These are phyloP conservation scores for Lasiosphaeria ovina DNA, from an alignment of 495 filamentous ascomycete species.

Conservation along the genomic window DNA sequence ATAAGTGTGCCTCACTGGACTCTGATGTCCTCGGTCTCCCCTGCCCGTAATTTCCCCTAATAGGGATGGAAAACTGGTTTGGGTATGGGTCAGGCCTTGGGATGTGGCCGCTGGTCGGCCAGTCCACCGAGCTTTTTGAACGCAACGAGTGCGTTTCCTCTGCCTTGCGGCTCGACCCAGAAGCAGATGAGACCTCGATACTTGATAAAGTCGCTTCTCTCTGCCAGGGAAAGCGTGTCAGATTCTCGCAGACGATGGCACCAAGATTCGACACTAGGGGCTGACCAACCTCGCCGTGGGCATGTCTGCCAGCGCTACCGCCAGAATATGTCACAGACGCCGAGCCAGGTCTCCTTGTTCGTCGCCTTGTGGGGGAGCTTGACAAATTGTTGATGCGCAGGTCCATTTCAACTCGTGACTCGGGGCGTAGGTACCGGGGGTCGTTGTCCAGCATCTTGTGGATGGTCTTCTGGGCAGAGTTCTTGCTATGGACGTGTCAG, in stretches of 20 bases:
- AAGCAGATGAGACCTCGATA: slow-evolving; percentile 11
- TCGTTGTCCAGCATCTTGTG: slow-evolving; percentile 48
- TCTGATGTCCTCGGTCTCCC: slow-evolving; percentile 3
- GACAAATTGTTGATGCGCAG: slow-evolving; percentile 36
- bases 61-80: slow-evolving; percentile 10
- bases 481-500: slow-evolving; percentile 32
- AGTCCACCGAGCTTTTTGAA: slow-evolving; percentile 9
- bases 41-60: slow-evolving; percentile 2
- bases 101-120: neutral
- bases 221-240: slow-evolving; percentile 2
- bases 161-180: slow-evolving; percentile 12
- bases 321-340: neutral
- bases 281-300: neutral
- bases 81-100: neutral
- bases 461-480: slow-evolving; percentile 49
- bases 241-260: neutral
- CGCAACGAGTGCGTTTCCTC: slow-evolving; percentile 17
- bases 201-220: slow-evolving; percentile 7
- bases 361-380: slow-evolving; percentile 18
- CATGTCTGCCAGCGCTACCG: neutral
- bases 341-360: slow-evolving; percentile 7
- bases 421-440: slow-evolving; percentile 46
- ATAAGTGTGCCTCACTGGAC: slow-evolving; percentile 6
- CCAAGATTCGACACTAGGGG: neutral
- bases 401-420: slow-evolving; percentile 42